These are phyloP conservation scores for Cyberlindnera galapagoensis DNA, from an alignment of 805 yeast genomes.

Conservation along the genomic window DNA sequence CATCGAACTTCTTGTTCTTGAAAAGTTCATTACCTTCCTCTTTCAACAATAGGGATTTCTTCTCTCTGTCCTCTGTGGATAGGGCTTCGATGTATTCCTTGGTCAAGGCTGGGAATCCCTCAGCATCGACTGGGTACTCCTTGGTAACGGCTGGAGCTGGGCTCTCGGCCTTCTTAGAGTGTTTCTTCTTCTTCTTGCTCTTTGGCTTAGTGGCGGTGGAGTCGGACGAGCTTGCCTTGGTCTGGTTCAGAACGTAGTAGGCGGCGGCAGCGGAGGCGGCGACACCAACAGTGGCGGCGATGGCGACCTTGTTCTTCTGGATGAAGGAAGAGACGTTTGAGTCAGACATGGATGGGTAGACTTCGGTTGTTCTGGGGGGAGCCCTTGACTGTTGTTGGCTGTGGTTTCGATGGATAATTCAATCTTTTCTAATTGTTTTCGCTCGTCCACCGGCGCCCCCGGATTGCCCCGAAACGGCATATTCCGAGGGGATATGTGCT, in stretches of 20 bases:
- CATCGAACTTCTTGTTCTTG: slow-evolving; percentile 58
- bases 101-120: slow-evolving; percentile 55
- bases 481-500: too few species aligned
- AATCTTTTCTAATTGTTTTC: too few species aligned
- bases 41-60: slow-evolving; percentile 70
- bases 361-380: slow-evolving; percentile 1
- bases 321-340: slow-evolving; percentile 23
- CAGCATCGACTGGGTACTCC: slow-evolving; percentile 44
- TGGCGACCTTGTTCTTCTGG: slow-evolving; percentile 48
- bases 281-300: slow-evolving; percentile 57
- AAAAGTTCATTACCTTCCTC: slow-evolving; percentile 83
- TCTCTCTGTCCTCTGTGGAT: slow-evolving; percentile 46
- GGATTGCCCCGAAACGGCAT: too few species aligned
- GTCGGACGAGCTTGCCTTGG: slow-evolving; percentile 20
- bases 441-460: too few species aligned
- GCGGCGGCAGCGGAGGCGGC: slow-evolving; percentile 61
- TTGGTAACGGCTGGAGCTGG: slow-evolving; percentile 22
- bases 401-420: too few species aligned
- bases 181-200: slow-evolving; percentile 40
- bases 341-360: slow-evolving; percentile 20
- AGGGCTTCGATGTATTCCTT: slow-evolving; percentile 40
- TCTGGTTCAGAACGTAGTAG: slow-evolving; percentile 40
- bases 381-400: too few species aligned
- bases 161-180: slow-evolving; percentile 15
- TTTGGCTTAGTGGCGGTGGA: slow-evolving; percentile 10